phyloP scores from a whole-genome alignment of 345 rosid species.

The Microcos paniculata region DNA sequence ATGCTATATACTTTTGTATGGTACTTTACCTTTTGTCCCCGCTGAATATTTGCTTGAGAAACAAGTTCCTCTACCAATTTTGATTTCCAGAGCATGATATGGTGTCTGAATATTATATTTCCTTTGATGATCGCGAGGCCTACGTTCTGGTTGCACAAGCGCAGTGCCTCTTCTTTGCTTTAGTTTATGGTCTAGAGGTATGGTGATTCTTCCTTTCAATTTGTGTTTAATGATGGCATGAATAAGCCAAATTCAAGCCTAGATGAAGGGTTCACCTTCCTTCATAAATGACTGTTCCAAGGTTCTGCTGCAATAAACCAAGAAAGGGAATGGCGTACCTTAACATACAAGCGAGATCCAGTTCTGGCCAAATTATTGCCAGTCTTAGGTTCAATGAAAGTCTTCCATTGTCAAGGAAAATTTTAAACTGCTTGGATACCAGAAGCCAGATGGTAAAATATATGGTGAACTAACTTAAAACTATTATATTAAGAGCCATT shows the following conservation, averaged over 20 bases:
- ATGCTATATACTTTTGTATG: not conserved
- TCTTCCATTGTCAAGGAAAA: not conserved
- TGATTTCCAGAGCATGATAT: not conserved
- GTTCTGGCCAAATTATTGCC: no score
- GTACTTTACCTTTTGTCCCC: not conserved
- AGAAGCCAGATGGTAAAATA: not conserved
- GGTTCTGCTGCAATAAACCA: no score
- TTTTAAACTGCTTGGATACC: no score
- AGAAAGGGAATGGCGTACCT: no score
- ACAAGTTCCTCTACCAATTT: not conserved
- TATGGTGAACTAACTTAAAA: not conserved
- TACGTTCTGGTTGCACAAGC: not conserved
- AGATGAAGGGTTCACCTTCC: not conserved
- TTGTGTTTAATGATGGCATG: not conserved
- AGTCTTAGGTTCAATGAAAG: no score
- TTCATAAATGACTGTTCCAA: no score
- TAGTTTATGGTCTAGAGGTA: no score
- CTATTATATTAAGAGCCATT: not conserved
- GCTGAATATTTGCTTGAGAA: not conserved
- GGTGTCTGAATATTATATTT: no score
- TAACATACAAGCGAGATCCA: no score
- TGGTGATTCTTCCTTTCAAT: no score
- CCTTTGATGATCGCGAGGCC: not conserved
- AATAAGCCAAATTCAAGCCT: not conserved
- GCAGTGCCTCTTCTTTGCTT: no score